Conservation (phyloP, 1,139 yeast species). For the Barnettozyma hawaiiensis region DNA sequence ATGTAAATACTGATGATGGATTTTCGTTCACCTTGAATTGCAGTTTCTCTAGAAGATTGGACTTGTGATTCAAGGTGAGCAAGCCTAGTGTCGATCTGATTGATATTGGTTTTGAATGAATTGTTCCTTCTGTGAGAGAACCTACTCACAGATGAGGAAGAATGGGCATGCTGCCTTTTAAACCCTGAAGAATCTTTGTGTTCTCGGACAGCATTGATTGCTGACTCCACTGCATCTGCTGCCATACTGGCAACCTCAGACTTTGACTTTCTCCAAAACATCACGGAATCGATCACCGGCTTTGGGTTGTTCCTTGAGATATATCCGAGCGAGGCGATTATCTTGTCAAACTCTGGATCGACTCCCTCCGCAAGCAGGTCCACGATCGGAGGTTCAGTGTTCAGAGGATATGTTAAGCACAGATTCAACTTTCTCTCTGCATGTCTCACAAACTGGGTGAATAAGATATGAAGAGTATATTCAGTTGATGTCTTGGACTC, state of each 20-base stretch:
- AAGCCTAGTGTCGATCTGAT: conserved; percentile 23
- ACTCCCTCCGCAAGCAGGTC: conserved; percentile 82
- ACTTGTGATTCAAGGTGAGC: conserved; percentile 38
- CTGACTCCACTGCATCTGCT: conserved; percentile 45
- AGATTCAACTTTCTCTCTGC: conserved; percentile 81
- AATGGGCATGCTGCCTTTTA: conserved; percentile 23
- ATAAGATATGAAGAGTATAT: conserved; percentile 87
- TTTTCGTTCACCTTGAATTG: conserved; percentile 80
- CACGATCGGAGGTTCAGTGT: conserved; percentile 74
- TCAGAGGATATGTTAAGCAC: conserved; percentile 64
- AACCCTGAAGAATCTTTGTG: conserved; percentile 20
- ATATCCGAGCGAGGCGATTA: conserved; percentile 80
- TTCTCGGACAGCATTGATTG: conserved; percentile 25
- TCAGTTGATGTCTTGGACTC: conserved; percentile 82
- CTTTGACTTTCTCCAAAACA: conserved; percentile 96
- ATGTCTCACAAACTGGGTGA: conserved; percentile 90
- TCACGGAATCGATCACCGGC: conserved; percentile 94
- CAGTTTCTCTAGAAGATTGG: conserved; percentile 58
- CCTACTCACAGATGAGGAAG: conserved; percentile 28
- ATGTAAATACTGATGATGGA: conserved; percentile 83
- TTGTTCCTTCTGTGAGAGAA: conserved; percentile 33
- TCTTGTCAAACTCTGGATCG: conserved; percentile 81
- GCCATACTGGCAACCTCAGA: conserved; percentile 82
- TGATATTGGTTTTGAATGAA: conserved; percentile 31
- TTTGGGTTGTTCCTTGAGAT: conserved; percentile 88